Conservation (phyloP, 306 rosid species). For the Vigna angularis region DNA sequence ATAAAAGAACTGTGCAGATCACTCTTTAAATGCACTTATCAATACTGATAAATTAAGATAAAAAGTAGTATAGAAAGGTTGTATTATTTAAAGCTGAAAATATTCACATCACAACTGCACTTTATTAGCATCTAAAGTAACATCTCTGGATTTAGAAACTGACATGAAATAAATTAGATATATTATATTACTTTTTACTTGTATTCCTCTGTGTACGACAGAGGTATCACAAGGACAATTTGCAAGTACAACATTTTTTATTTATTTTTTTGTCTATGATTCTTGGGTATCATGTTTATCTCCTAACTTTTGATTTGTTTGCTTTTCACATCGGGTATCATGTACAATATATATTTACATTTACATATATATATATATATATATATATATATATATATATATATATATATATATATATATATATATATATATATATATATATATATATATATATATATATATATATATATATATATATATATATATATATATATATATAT, state of each 20-base stretch:
- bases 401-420: no score
- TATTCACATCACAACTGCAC: no score
- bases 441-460: no score
- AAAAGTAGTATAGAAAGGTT: no score
- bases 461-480: no score
- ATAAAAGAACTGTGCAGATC: constrained; percentile 1
- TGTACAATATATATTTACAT: background rate
- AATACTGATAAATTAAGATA: background rate
- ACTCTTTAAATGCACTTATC: constrained; percentile 9
- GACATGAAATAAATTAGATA: background rate
- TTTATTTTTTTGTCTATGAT: background rate
- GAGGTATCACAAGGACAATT: background rate
- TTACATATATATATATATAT: no score
- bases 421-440: no score
- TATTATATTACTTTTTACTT: background rate
- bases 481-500: no score
- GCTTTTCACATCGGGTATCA: background rate
- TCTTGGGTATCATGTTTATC: background rate
- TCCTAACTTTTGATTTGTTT: background rate
- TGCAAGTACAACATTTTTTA: background rate
- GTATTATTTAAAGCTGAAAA: no score
- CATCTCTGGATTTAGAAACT: background rate
- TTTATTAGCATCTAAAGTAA: background rate
- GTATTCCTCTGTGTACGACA: background rate
- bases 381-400: no score